phyloP scores from a whole-genome alignment of 2,329 filamentous ascomycete genomes.

The Furcasterigmium sp. region DNA sequence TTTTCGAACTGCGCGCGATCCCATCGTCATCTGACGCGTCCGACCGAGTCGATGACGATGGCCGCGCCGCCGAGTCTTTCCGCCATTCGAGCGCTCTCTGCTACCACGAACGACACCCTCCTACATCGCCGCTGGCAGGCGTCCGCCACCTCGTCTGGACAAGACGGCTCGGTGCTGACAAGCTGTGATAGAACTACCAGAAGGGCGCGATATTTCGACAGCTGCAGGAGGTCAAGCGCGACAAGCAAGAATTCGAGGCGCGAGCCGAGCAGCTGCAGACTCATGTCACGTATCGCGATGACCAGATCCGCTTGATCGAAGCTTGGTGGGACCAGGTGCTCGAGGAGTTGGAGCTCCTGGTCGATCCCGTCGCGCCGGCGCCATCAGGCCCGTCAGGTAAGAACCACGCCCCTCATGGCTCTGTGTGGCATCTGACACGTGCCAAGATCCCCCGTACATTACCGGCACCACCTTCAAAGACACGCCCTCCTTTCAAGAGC shows the following conservation, averaged over 20 bases:
- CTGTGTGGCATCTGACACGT: not conserved
- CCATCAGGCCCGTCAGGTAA: constrained; percentile 8
- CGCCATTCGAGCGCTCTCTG: too few species aligned
- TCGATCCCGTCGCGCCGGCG: constrained; percentile 41
- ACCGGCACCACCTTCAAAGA: constrained; percentile 59
- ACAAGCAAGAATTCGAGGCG: constrained; percentile 74
- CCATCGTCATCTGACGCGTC: too few species aligned
- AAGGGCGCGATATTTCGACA: constrained; percentile 97
- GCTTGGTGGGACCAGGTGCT: constrained; percentile 88
- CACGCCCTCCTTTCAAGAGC: constrained; percentile 69
- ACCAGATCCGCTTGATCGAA: constrained; percentile 86
- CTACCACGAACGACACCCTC: too few species aligned
- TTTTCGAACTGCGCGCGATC: too few species aligned
- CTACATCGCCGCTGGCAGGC: too few species aligned
- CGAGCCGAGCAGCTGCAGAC: constrained; percentile 78
- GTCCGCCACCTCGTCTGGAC: too few species aligned
- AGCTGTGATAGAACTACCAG: constrained; percentile 69
- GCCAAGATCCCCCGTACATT: constrained; percentile 47
- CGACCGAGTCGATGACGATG: too few species aligned
- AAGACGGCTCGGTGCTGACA: constrained; percentile 20
- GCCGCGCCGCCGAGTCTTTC: too few species aligned
- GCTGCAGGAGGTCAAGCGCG: constrained; percentile 96
- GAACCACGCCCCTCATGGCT: not conserved
- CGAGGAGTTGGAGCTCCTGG: constrained; percentile 59
- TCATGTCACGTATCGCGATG: constrained; percentile 76